These are phyloP conservation scores for Hymenoscyphus repandus DNA, from an alignment of 2,329 filamentous ascomycete species.

Conservation along the genomic window DNA sequence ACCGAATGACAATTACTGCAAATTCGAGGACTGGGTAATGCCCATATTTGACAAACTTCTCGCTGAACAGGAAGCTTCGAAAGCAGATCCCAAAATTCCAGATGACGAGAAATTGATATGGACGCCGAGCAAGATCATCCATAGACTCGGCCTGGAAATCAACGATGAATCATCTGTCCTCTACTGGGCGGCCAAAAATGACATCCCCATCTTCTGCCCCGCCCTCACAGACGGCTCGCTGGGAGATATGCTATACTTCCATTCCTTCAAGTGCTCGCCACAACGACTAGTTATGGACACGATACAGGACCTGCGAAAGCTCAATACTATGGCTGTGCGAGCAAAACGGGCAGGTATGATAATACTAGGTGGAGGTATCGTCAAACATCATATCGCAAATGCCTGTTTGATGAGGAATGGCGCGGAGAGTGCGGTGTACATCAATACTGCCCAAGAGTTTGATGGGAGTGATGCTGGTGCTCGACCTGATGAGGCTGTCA, in stretches of 20 bases:
- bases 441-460: conserved; percentile 97
- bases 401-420: conserved; percentile 97
- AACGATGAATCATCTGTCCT: conserved; percentile 83
- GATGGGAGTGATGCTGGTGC: conserved; percentile 96
- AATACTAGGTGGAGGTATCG: conserved; percentile 85
- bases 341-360: conserved; percentile 92
- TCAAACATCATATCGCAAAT: conserved; percentile 98
- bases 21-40: conserved; percentile 96
- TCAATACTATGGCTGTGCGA: conserved; percentile 86
- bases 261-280: conserved; percentile 87
- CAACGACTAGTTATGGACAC: conserved; percentile 80
- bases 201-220: conserved; percentile 95
- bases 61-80: conserved; percentile 81
- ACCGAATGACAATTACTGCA: conserved; percentile 95
- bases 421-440: conserved; percentile 92
- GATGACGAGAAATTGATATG: conserved; percentile 65
- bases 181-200: conserved; percentile 96
- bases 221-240: conserved; percentile 92
- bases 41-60: conserved; percentile 94
- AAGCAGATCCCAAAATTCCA: conserved; percentile 34
- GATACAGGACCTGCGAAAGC: conserved; percentile 84
- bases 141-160: conserved; percentile 86
- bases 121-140: conserved; percentile 91
- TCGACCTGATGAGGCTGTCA: conserved; percentile 91
- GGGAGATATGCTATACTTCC: conserved; percentile 98